A percentile compares a stretch with the other conserved stretches of the same genome.
These are phyloP conservation scores for Carnegiea gigantea DNA, from an alignment of 179 eudicot genomes.

Conservation along the genomic window DNA sequence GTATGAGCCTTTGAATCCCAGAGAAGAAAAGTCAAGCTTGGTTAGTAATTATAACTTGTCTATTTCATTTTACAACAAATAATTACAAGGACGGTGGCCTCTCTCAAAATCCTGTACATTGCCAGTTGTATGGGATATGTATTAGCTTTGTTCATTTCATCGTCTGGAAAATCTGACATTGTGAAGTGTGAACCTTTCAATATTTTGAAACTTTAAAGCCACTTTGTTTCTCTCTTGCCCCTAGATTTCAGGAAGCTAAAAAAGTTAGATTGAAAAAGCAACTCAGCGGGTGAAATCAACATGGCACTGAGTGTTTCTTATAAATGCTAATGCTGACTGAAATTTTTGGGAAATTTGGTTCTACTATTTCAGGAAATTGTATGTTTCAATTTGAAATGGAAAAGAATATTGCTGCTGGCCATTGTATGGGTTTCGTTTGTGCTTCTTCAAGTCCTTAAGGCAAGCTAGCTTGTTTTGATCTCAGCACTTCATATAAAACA, in stretches of 20 bases:
- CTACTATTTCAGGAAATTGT: constrained; percentile 52
- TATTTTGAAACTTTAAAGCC: not conserved
- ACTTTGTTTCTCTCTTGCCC: not conserved
- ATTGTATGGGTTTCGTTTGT: constrained; percentile 69
- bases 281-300: not conserved
- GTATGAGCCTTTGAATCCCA: constrained; percentile 65
- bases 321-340: not conserved
- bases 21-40: constrained; percentile 66
- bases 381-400: constrained; percentile 59
- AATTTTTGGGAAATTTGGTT: not conserved
- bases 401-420: constrained; percentile 54
- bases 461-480: constrained; percentile 34
- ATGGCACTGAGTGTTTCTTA: not conserved
- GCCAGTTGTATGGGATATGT: not conserved
- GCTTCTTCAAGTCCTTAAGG: constrained; percentile 84
- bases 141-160: not conserved
- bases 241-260: not conserved
- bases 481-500: not conserved
- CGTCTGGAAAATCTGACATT: not conserved
- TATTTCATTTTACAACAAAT: not conserved
- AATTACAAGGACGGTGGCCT: not conserved
- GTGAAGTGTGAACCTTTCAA: not conserved
- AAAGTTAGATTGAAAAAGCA: no score
- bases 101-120: not conserved
- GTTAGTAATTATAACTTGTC: constrained; percentile 39